Evolutionary conservation across 305 asterid species (phyloP).

Genomic region (Withania somnifera): DNA sequence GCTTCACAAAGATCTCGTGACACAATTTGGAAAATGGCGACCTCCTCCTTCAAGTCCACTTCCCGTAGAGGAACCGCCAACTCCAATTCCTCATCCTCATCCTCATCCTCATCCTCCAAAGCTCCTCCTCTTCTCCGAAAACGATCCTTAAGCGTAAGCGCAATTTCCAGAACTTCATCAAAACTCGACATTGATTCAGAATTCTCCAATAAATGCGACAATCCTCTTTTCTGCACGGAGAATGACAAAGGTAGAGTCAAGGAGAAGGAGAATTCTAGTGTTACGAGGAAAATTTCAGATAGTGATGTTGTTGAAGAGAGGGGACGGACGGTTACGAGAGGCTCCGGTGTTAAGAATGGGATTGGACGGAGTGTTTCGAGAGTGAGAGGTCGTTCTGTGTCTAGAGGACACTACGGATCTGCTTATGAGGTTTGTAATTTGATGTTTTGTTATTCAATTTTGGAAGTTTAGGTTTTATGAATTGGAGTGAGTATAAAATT

Average conservation of each 20-base stretch:
- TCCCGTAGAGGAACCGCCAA: slow-evolving; percentile 39
- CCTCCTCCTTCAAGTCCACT: slow-evolving; percentile 62
- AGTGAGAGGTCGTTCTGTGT: slow-evolving; percentile 48
- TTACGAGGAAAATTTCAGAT: background rate
- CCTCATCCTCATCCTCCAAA: slow-evolving; percentile 13
- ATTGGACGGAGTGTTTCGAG: slow-evolving; percentile 78
- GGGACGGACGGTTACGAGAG: slow-evolving; percentile 55
- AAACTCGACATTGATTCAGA: slow-evolving; percentile 28
- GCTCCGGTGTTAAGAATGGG: slow-evolving; percentile 33
- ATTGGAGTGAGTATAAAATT: background rate
- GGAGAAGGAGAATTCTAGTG: background rate
- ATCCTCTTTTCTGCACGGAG: slow-evolving; percentile 59
- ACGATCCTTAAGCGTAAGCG: slow-evolving; percentile 65
- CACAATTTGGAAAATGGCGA: slow-evolving; percentile 27
- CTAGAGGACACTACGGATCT: slow-evolving; percentile 27
- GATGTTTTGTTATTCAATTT: background rate
- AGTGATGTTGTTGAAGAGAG: slow-evolving; percentile 27
- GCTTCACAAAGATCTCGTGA: background rate
- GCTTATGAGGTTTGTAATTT: slow-evolving; percentile 40
- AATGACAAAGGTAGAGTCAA: background rate
- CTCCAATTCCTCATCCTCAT: background rate
- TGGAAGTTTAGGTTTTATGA: background rate
- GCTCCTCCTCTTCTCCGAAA: slow-evolving; percentile 31
- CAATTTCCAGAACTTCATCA: slow-evolving; percentile 34
- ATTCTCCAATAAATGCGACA: slow-evolving; percentile 58